phyloP scores from a whole-genome alignment of 2,329 filamentous ascomycete genomes.

The Coleophoma cylindrospora region DNA sequence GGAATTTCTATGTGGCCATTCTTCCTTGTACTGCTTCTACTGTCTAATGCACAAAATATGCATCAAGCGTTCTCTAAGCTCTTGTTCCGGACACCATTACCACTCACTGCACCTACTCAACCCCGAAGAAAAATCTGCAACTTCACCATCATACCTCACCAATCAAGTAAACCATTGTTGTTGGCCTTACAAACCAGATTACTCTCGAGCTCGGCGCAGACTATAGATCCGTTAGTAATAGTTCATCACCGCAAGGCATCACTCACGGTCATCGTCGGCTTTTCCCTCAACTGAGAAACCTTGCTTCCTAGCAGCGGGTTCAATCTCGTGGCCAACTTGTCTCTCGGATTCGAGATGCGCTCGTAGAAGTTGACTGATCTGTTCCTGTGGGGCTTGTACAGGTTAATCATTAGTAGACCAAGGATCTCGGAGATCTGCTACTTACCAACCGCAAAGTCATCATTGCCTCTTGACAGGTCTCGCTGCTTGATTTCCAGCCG shows the following conservation, averaged over 20 bases:
- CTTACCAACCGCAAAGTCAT: background rate
- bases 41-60: too few relatives aligned
- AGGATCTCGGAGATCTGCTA: too few relatives aligned
- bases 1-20: too few relatives aligned
- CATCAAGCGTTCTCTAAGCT: background rate
- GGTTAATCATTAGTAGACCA: too few relatives aligned
- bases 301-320: conserved; percentile 16
- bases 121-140: background rate
- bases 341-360: conserved; percentile 13
- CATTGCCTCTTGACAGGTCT: background rate
- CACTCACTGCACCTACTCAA: background rate
- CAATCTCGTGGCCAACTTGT: conserved; percentile 9
- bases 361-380: conserved; percentile 9
- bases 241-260: background rate
- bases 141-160: background rate
- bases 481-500: background rate
- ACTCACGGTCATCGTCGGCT: conserved; percentile 23
- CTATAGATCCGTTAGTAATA: conserved; percentile 1
- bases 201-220: conserved; percentile 1
- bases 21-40: too few relatives aligned
- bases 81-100: background rate
- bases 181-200: conserved; percentile 3
- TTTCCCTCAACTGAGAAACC: conserved; percentile 14
- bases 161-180: background rate
- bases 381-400: background rate